Evolutionary conservation across 768 basidiomycete genomes (phyloP).

Genomic region (Collybia nuda): DNA sequence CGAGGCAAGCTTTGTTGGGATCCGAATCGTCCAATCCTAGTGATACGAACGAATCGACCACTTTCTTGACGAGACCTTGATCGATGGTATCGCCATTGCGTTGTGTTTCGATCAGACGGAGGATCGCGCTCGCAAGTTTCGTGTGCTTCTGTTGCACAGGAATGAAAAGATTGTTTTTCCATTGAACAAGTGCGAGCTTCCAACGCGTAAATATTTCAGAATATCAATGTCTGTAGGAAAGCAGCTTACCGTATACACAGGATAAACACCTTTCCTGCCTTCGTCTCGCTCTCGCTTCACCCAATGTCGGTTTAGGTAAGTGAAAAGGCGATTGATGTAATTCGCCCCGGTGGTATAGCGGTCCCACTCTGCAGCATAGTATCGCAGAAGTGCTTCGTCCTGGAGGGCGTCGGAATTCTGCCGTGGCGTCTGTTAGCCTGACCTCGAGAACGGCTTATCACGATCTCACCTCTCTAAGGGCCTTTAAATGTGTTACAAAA

Average conservation of each 20-base stretch:
- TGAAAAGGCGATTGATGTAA: conserved; percentile 96
- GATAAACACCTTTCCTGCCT: conserved; percentile 92
- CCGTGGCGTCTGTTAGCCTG: conserved; percentile 12
- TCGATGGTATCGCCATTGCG: conserved; percentile 94
- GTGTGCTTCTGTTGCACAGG: conserved; percentile 80
- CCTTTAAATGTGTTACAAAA: conserved; percentile 82
- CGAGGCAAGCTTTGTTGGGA: conserved; percentile 88
- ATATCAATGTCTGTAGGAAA: neutral
- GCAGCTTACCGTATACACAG: conserved; percentile 84
- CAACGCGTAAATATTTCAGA: conserved; percentile 1
- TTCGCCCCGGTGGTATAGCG: conserved; percentile 96
- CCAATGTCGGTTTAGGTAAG: conserved; percentile 99
- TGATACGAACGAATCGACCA: conserved; percentile 93
- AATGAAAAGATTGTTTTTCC: conserved; percentile 90
- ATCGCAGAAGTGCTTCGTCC: conserved; percentile 86
- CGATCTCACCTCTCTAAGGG: conserved; percentile 43
- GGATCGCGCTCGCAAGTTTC: conserved; percentile 84
- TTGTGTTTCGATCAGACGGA: conserved; percentile 89
- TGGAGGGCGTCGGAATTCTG: conserved; percentile 79
- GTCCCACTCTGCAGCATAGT: conserved; percentile 93
- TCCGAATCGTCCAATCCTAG: conserved; percentile 92
- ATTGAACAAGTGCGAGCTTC: conserved; percentile 92
- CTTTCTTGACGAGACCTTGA: conserved; percentile 89
- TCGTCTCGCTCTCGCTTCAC: conserved; percentile 98
- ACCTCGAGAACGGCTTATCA: neutral